Conservation (phyloP, 352 stramenopile species). For the Globisporangium cylindrosporum region DNA sequence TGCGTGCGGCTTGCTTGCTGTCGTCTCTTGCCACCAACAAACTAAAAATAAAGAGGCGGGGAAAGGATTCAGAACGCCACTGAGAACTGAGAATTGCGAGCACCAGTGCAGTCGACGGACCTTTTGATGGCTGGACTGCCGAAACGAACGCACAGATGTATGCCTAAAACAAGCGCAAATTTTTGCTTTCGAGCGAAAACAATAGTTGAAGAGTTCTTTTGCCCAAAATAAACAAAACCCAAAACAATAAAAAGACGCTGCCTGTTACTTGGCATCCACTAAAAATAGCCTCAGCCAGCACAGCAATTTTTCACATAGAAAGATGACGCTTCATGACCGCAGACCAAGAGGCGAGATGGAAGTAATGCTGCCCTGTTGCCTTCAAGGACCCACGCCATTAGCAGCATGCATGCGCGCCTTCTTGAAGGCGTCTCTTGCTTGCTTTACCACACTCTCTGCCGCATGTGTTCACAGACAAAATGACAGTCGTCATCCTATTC, state of each 20-base stretch:
- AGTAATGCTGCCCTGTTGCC: background rate
- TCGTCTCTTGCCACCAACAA: conserved; percentile 2
- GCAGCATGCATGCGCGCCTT: background rate
- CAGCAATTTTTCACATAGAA: background rate
- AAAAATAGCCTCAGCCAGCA: background rate
- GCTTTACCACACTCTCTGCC: conserved; percentile 8
- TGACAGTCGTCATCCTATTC: background rate
- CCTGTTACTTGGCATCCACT: conserved; percentile 5
- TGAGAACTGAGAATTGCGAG: background rate
- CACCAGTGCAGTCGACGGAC: background rate
- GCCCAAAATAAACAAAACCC: background rate
- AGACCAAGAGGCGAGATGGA: background rate
- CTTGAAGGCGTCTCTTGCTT: conserved; percentile 5
- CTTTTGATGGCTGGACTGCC: background rate
- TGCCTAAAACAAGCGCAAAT: background rate
- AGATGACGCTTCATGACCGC: background rate
- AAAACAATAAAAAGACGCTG: background rate
- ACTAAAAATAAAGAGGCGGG: conserved; percentile 10
- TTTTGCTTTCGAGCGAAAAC: background rate
- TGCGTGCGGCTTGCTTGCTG: background rate
- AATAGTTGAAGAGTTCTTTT: background rate
- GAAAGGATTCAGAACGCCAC: conserved; percentile 14
- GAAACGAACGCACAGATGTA: background rate
- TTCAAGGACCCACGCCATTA: conserved; percentile 2
- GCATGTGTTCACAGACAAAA: background rate